Evolutionary conservation across 2,329 filamentous ascomycete species (phyloP).

Genomic region (Geosmithia morbida): DNA sequence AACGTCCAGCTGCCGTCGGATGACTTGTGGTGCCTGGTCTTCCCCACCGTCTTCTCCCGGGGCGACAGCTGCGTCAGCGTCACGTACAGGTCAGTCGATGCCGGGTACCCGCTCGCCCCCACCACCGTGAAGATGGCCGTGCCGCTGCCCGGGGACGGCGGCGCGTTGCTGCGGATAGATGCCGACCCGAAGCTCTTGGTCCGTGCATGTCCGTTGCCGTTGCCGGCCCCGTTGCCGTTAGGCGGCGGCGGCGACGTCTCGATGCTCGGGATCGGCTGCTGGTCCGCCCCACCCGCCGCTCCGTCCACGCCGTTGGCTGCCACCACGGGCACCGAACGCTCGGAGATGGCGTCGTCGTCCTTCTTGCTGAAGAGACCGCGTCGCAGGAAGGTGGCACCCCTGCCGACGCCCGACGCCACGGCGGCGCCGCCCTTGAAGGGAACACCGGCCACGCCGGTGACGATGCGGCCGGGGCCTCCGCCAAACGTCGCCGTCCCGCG

Average conservation of each 20-base stretch:
- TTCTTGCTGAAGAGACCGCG: slow-evolving; percentile 68
- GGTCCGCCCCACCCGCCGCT: not conserved
- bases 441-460: slow-evolving; percentile 65
- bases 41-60: slow-evolving; percentile 70
- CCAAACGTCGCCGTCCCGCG: slow-evolving; percentile 95
- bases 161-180: slow-evolving; percentile 50
- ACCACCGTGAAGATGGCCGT: slow-evolving; percentile 70
- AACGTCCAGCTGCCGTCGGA: slow-evolving; percentile 50
- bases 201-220: slow-evolving; percentile 27
- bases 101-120: slow-evolving; percentile 63
- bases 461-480: slow-evolving; percentile 72
- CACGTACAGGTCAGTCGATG: slow-evolving; percentile 66
- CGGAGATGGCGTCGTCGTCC: slow-evolving; percentile 41
- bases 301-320: slow-evolving; percentile 10
- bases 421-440: slow-evolving; percentile 88
- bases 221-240: slow-evolving; percentile 3
- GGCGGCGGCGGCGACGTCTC: not conserved
- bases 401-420: slow-evolving; percentile 66
- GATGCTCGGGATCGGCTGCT: not conserved
- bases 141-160: slow-evolving; percentile 49
- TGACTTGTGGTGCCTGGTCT: slow-evolving; percentile 82
- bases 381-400: slow-evolving; percentile 80
- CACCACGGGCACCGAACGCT: slow-evolving; percentile 22
- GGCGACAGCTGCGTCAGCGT: slow-evolving; percentile 50
- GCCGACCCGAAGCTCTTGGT: slow-evolving; percentile 47